phyloP scores from a whole-genome alignment of 306 rosid species.

The Vachellia collinsii region DNA sequence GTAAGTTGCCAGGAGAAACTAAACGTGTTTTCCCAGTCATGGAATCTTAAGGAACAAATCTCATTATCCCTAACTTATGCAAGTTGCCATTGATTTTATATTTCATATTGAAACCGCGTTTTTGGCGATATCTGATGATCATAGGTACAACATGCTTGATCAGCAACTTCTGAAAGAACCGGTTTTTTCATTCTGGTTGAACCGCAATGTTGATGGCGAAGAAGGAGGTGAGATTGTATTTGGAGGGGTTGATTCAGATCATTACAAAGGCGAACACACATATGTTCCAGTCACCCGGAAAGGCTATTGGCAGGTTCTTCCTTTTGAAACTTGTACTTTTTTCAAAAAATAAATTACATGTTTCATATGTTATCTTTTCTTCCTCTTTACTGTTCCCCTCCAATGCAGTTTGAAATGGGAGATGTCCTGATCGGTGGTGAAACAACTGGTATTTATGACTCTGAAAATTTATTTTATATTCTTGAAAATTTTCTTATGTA shows the following conservation, averaged over 20 bases:
- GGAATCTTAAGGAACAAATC: too few relatives aligned
- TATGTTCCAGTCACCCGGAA: conserved; percentile 44
- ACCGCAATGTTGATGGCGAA: conserved; percentile 38
- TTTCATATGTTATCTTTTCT: neutral
- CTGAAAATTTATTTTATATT: neutral
- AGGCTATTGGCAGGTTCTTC: conserved; percentile 51
- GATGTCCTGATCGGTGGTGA: conserved; percentile 40
- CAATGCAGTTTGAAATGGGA: conserved; percentile 44
- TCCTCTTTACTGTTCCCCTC: neutral
- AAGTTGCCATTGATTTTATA: neutral
- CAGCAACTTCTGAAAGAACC: conserved; percentile 42
- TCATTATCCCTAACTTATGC: too few relatives aligned
- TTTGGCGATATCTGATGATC: conserved; percentile 12
- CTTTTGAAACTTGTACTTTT: neutral
- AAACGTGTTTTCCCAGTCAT: too few relatives aligned
- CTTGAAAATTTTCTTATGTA: neutral
- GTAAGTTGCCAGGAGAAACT: conserved; percentile 32
- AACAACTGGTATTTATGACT: conserved; percentile 42
- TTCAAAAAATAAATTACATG: neutral
- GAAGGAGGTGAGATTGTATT: conserved; percentile 49
- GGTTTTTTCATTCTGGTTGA: conserved; percentile 51
- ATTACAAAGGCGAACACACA: conserved; percentile 50
- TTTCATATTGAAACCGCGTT: neutral
- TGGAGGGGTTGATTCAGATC: conserved; percentile 49
- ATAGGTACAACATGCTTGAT: conserved; percentile 42